phyloP scores from a whole-genome alignment of 768 basidiomycete species.

The Amanita pseudoporphyria region DNA sequence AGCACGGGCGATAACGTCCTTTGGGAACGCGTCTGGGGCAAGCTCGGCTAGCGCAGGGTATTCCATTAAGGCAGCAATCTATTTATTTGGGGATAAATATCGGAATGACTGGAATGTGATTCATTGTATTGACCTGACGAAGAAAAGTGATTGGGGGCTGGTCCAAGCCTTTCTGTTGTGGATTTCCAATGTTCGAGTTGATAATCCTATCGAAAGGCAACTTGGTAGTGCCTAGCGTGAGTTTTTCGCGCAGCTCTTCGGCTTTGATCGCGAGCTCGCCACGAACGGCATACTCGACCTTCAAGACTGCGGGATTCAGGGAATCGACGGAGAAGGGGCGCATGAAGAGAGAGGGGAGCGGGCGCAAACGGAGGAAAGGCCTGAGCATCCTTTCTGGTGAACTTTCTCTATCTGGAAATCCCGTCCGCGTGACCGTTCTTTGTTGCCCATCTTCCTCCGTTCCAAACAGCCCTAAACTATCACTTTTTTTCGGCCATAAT shows the following conservation, averaged over 20 bases:
- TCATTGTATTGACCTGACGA: conserved; percentile 59
- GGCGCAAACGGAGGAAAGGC: conserved; percentile 5
- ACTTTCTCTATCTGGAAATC: too few species aligned
- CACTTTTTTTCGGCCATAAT: neutral
- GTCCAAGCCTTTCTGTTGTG: conserved; percentile 91
- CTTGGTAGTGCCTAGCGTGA: conserved; percentile 45
- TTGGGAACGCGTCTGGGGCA: conserved; percentile 72
- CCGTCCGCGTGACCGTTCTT: too few species aligned
- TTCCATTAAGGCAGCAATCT: conserved; percentile 89
- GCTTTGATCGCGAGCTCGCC: conserved; percentile 96
- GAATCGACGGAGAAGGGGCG: conserved; percentile 52
- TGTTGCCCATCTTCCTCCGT: neutral
- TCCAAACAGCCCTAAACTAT: neutral
- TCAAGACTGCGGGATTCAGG: conserved; percentile 76
- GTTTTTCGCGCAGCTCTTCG: conserved; percentile 65
- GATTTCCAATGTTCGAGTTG: conserved; percentile 95
- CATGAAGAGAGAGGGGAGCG: conserved; percentile 27
- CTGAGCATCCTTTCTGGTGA: too few species aligned
- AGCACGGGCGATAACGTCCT: conserved; percentile 78
- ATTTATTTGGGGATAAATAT: neutral
- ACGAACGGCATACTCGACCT: conserved; percentile 94
- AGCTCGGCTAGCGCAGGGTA: conserved; percentile 79
- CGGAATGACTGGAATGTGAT: neutral
- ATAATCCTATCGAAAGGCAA: conserved; percentile 88
- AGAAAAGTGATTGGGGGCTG: conserved; percentile 90